Base-by-base conservation (phyloP, 164 flowering plant genomes). In the Annona cherimola region DNA sequence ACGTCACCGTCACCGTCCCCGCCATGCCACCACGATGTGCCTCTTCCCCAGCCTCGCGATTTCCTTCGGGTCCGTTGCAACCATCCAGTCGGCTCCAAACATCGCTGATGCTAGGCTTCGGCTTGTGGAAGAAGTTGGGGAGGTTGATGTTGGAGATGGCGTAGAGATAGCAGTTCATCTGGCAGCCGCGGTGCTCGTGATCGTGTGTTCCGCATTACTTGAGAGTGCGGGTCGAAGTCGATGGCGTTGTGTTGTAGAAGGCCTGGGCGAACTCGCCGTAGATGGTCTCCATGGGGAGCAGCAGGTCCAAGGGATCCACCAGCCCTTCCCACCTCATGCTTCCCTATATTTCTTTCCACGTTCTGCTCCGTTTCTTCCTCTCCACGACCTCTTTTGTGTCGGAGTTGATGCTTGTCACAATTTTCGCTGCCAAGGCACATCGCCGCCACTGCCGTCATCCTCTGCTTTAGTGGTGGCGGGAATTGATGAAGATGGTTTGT, bases 51-150 rank as follows among this genome's bases (percentile, higher is more conserved):
- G 87, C 84, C 12, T 81, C 78, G 18, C 88, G 46, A 12, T 89
- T 91, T 0, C 96, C 93, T 0, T 90, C 83, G 75, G 88, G 90
- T 41, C 96, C 98, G 85, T 89, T 89, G 94, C 96, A 93, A 73
- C 89, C 90, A 0, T 94, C 91, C 40, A 87, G 83, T 20, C 69
- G 71, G 81, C 94, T 89, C 96, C 98, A 90, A 0, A 86, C 81
- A 4, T 76, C 80, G 63, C 81, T 74, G 42, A 80, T 59, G 35
- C 35, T 26, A 26, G 35, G 35, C 70, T 73, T 76, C 1, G 95
- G 83, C 61, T 84, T 81, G 69, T 86, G 85, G 76, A 92, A 90
- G 80, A 88, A 90, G 60, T 89, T 89, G 8, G 94, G 96, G 7
- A 92, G 87, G 69, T 90, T 84, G 67, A 90, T 86, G 76, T 92